Conservation (phyloP, 108 stramenopile species). For the Conticribra weissflogii region DNA sequence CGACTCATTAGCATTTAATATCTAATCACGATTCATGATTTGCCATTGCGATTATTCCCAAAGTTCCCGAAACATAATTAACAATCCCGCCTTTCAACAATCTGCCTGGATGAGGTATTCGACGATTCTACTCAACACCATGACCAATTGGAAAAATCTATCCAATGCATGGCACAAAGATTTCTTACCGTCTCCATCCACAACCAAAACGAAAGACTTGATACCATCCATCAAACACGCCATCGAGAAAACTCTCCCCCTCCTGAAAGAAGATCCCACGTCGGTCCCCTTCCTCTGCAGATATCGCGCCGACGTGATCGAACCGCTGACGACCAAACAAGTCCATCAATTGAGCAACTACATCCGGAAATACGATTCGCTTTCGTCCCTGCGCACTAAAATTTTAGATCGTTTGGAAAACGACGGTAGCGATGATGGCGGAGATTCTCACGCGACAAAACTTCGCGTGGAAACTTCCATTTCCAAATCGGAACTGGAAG, state of each 20-base stretch:
- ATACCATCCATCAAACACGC: slow-evolving; percentile 13
- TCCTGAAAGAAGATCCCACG: slow-evolving; percentile 47
- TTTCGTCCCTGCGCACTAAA: slow-evolving; percentile 47
- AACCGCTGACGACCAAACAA: slow-evolving; percentile 60
- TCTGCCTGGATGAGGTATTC: slow-evolving; percentile 4
- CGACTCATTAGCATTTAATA: no score
- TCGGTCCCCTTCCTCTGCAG: slow-evolving; percentile 73
- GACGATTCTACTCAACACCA: slow-evolving; percentile 17
- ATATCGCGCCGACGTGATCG: slow-evolving; percentile 59
- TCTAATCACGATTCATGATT: no score
- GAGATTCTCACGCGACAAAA: slow-evolving; percentile 3
- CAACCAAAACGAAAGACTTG: neutral
- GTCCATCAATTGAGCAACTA: slow-evolving; percentile 53
- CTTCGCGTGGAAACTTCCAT: slow-evolving; percentile 45
- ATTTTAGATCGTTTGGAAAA: slow-evolving; percentile 35
- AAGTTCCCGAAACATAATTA: no score
- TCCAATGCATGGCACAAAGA: slow-evolving; percentile 31
- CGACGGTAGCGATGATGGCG: no score
- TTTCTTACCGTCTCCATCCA: neutral
- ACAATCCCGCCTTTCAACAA: no score
- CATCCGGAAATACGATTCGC: slow-evolving; percentile 34
- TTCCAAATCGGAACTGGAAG: slow-evolving; percentile 60
- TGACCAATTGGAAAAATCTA: slow-evolving; percentile 25
- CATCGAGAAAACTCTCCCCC: slow-evolving; percentile 46
- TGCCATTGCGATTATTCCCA: no score